A percentile compares a stretch with the other conserved stretches of the same genome.
phyloP scores from a whole-genome alignment of 768 basidiomycete genomes.

The Mycena haematopus region DNA sequence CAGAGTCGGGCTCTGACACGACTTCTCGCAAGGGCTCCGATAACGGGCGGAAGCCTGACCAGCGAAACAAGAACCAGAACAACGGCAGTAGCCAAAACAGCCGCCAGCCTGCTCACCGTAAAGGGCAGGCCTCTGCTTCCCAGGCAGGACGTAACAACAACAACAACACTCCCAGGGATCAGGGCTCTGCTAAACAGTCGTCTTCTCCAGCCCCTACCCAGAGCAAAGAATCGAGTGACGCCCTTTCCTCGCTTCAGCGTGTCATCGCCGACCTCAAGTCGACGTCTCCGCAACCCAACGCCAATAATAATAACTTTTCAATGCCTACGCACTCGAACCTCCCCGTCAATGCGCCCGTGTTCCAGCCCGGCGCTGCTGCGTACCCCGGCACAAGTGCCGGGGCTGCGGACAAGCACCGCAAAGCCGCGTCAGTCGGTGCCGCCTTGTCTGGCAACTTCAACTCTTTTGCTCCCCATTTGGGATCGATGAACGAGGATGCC shows the following conservation, averaged over 20 bases:
- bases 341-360: constrained; percentile 71
- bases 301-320: constrained; percentile 44
- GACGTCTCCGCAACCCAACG: constrained; percentile 61
- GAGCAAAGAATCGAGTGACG: constrained; percentile 73
- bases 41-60: constrained; percentile 60
- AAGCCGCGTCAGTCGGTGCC: constrained; percentile 76
- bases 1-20: constrained; percentile 80
- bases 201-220: constrained; percentile 56
- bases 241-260: constrained; percentile 86
- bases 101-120: constrained; percentile 58
- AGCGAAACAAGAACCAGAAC: constrained; percentile 59
- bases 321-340: constrained; percentile 60
- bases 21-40: constrained; percentile 64
- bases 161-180: constrained; percentile 43
- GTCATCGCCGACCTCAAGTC: constrained; percentile 95
- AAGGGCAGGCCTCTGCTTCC: constrained; percentile 62
- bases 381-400: constrained; percentile 52
- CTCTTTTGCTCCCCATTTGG: constrained; percentile 80
- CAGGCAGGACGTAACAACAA: constrained; percentile 56
- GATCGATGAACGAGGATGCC: constrained; percentile 82
- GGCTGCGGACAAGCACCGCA: constrained; percentile 74
- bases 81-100: constrained; percentile 41
- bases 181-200: constrained; percentile 48
- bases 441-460: constrained; percentile 66
- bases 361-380: constrained; percentile 70